Conservation (phyloP, 352 stramenopile genomes). For the Phytophthora vignae region DNA sequence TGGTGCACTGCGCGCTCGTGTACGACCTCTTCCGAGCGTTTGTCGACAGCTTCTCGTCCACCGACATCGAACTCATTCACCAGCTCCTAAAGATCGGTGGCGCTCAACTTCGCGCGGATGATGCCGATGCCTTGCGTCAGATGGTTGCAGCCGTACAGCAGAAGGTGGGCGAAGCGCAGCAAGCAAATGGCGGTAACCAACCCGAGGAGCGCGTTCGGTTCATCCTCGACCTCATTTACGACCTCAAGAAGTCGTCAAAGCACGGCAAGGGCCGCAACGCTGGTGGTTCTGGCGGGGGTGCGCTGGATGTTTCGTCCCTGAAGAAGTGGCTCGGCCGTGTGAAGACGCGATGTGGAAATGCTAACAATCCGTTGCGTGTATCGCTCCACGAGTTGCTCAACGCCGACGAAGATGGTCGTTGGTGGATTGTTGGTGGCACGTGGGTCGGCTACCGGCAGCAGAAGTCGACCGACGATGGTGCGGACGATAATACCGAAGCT, state of each 20-base stretch:
- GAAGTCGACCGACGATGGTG: conserved; percentile 35
- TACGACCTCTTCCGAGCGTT: conserved; percentile 91
- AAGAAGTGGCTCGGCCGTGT: conserved; percentile 96
- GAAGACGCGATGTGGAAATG: conserved; percentile 88
- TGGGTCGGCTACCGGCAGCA: conserved; percentile 88
- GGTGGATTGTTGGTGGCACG: conserved; percentile 97
- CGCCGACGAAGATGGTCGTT: conserved; percentile 92
- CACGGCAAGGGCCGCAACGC: conserved; percentile 76
- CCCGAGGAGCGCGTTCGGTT: conserved; percentile 77
- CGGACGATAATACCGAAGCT: conserved; percentile 21
- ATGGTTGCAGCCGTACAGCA: conserved; percentile 88
- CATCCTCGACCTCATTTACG: conserved; percentile 96
- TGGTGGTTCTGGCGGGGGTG: conserved; percentile 30
- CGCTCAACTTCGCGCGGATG: conserved; percentile 84
- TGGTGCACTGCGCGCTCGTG: conserved; percentile 91
- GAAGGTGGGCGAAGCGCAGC: conserved; percentile 60
- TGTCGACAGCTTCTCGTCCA: conserved; percentile 70
- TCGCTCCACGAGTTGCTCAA: conserved; percentile 78
- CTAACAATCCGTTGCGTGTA: conserved; percentile 78
- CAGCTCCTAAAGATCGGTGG: conserved; percentile 85
- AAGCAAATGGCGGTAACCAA: conserved; percentile 39
- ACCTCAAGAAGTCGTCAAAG: conserved; percentile 97
- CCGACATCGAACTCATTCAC: conserved; percentile 91
- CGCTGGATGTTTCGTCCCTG: conserved; percentile 81
- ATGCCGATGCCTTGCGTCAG: conserved; percentile 83